Base-by-base conservation (phyloP, 2,329 filamentous ascomycete genomes). In the Colletotrichum cereale region DNA sequence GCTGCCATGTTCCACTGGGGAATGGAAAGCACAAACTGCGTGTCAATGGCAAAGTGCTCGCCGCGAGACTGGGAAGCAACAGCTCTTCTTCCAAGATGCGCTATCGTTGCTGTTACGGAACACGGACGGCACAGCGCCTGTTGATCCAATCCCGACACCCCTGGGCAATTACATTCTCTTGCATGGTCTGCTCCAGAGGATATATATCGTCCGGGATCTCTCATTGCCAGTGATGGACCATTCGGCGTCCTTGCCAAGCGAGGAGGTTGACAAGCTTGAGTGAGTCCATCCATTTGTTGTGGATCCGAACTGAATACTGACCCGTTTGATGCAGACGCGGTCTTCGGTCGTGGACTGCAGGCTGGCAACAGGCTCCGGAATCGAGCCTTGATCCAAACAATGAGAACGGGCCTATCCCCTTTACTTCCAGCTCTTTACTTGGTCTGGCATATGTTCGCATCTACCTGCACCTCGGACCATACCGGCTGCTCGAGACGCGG, bases 381-480 rank as follows among this genome's bases (percentile, higher is more conserved):
- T 82, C 81, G 2, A 80, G 77, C 31, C 79, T 83, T 0, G 81
- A 83, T 44, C 81, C 81, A 0, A 81, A 82, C 58, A 82, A 82
- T 47, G 80, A 82, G 53, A 82, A 82, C 36, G 81, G 81, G 0
- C 81, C 81, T 0, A 82, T 83, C 18, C 81, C 81, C 0, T 83
- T 83, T 69, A 86, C 84, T 0, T 86, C 84, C 2, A 85, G 82
- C 60, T 82, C 84, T 0, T 78, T 86, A 0, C 78, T 86, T 0
- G 82, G 82, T 0, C 79, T 86, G 0, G 85, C 85, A 1, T 86
- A 86, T 67, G 81, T 84, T 0, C 82, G 84, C 6, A 80, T 86
- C 2, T 82, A 85, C 31, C 78, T 86, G 5, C 80, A 86, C 44
- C 77, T 86, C 1, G 85, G 85, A 0, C 83, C 84, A 0, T 79